Base-by-base conservation (phyloP, 176 grass and related monocot genomes). In the Poa pratensis region DNA sequence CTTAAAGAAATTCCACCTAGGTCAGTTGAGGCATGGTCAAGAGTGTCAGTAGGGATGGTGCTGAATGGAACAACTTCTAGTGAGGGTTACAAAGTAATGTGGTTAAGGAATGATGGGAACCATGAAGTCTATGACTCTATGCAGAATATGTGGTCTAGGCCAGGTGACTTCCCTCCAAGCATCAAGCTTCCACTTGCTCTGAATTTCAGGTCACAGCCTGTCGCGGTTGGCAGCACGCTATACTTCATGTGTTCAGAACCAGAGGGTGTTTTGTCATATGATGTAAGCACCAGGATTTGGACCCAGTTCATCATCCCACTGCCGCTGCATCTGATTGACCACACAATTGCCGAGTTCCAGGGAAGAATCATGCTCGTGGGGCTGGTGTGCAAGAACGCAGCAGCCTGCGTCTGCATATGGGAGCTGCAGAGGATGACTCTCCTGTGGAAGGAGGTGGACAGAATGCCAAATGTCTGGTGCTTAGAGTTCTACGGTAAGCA, bases 391-490 rank as follows among this genome's bases (percentile, higher is more conserved):
- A 99, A 99, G 63, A 99, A 99, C 86, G 94, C 91, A 73, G 97
- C 94, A 3, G 90, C 94, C 72, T 99, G 97, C 22, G 84, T 99
- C 82, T 95, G 92, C 85, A 84, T 99, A 85, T 99, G 97, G 97
- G 97, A 99, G 90, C 86, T 99, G 81, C 94, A 99, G 90, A 96
- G 87, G 82, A 99, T 99, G 97, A 99, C 97, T 77, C 91, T 99
- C 88, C 89, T 99, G 78, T 99, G 97, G 97, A 99, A 94, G 90
- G 97, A 99, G 97, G 97, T 99, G 97, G 97, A 99, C 97, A 99
- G 97, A 95, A 99, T 99, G 97, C 97, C 97, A 99, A 99, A 92
- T 87, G 85, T 96, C 90, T 92, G 91, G 88, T 99, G 97, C 93
- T 92, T 99, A 87, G 94, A 99, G 84, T 94, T 99, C 68, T 99